Conservation (phyloP, 257 asterid species). For the Galeopsis tetrahit region DNA sequence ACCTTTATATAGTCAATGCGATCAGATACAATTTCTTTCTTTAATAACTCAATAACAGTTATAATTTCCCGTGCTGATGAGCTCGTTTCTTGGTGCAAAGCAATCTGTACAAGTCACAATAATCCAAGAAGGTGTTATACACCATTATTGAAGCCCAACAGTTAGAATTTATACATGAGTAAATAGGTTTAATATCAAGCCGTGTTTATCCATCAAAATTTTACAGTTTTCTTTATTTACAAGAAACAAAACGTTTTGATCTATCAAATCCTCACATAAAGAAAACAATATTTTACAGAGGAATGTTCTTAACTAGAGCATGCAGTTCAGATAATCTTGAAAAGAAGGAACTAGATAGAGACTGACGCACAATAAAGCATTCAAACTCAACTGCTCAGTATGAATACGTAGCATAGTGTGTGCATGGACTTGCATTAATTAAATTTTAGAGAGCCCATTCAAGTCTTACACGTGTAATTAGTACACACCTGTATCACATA, state of each 20-base stretch:
- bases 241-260: not conserved
- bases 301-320: not conserved
- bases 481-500: not conserved
- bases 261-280: not conserved
- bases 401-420: slow-evolving; percentile 16
- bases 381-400: slow-evolving; percentile 18
- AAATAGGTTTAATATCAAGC: not conserved
- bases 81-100: slow-evolving; percentile 44
- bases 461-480: slow-evolving; percentile 11
- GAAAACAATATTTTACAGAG: not conserved
- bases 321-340: slow-evolving; percentile 17
- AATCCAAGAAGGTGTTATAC: slow-evolving; percentile 30
- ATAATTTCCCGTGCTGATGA: slow-evolving; percentile 51
- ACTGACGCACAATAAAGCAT: not conserved
- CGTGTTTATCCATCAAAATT: not conserved
- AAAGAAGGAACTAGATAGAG: slow-evolving; percentile 1
- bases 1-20: slow-evolving; percentile 77
- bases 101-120: slow-evolving; percentile 49
- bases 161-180: slow-evolving; percentile 2
- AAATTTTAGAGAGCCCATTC: slow-evolving; percentile 3
- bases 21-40: slow-evolving; percentile 57
- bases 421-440: slow-evolving; percentile 1
- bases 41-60: slow-evolving; percentile 61
- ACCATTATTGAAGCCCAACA: slow-evolving; percentile 17
- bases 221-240: not conserved